Base-by-base conservation (phyloP, 441 rosid genomes). In the Euphorbia corollata region DNA sequence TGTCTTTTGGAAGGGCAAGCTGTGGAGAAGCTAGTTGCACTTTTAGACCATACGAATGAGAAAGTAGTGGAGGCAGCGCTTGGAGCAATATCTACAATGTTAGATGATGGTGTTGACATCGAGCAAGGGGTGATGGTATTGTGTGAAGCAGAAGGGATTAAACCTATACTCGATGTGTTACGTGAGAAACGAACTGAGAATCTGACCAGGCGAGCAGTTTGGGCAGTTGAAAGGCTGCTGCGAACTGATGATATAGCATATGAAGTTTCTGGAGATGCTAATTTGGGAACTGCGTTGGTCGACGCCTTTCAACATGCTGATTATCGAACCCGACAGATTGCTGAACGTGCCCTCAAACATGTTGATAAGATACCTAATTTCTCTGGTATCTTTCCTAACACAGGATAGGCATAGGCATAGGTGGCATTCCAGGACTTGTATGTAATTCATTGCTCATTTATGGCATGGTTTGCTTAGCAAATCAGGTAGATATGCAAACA, bases 251-350 rank as follows among this genome's bases (percentile, higher is more conserved):
- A 88, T 0, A 89, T 94, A 66, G 97, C 97, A 15, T 74, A 67
- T 72, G 87, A 89, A 60, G 85, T 89, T 32, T 92, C 97, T 5
- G 87, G 84, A 38, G 83, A 87, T 69, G 94, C 75, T 15, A 87
- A 83, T 71, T 77, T 88, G 68, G 73, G 89, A 36, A 85, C 96
- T 66, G 96, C 98, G 15, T 91, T 91, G 54, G 98, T 94, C 32
- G 96, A 94, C 71, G 94, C 97, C 57, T 91, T 89, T 81, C 97
- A 88, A 77, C 88, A 89, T 73, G 96, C 87, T 27, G 97, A 94
- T 75, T 86, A 79, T 73, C 75, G 85, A 70, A 94, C 99, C 4
- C 77, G 94, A 36, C 97, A 94, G 80, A 83, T 79, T 16, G 99
- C 97, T 13, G 99, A 94, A 82, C 90, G 82, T 61, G 99, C 99